A percentile compares a stretch with the other conserved stretches of the same genome.
Evolutionary conservation across 441 rosid genomes (phyloP).

Genomic region (Gossypium schwendimanii): DNA sequence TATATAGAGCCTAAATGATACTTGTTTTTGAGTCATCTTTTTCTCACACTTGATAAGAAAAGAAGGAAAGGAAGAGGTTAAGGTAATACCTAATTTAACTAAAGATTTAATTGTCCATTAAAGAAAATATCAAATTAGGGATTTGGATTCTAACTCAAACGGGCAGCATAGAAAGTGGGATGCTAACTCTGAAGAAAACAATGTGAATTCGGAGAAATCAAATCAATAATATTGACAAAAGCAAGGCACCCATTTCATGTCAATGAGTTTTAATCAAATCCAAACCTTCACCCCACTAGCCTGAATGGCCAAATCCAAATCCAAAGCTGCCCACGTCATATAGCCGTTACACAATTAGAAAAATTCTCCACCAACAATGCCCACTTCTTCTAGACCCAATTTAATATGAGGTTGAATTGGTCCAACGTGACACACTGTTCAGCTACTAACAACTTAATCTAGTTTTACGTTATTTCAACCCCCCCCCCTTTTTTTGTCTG

Average conservation of each 20-base stretch:
- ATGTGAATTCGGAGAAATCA: background rate
- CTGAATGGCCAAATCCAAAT: no score
- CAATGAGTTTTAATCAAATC: no score
- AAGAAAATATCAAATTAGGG: background rate
- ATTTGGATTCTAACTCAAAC: background rate
- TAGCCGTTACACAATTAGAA: background rate
- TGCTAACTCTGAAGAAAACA: background rate
- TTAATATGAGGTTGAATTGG: background rate
- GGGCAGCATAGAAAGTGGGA: background rate
- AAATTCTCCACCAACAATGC: background rate
- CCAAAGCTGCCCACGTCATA: background rate
- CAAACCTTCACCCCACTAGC: no score
- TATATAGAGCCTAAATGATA: no score
- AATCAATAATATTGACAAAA: background rate
- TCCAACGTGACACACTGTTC: background rate
- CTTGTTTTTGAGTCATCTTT: no score
- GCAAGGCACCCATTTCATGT: background rate
- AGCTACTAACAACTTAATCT: background rate
- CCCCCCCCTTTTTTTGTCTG: background rate
- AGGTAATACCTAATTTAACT: background rate
- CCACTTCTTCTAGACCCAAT: background rate
- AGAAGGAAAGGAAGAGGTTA: no score
- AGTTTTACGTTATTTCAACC: background rate
- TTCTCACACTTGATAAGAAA: no score
- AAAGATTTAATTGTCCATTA: background rate